Evolutionary conservation across 2,329 filamentous ascomycete species (phyloP).

Genomic region (Plenodomus tracheiphilus): DNA sequence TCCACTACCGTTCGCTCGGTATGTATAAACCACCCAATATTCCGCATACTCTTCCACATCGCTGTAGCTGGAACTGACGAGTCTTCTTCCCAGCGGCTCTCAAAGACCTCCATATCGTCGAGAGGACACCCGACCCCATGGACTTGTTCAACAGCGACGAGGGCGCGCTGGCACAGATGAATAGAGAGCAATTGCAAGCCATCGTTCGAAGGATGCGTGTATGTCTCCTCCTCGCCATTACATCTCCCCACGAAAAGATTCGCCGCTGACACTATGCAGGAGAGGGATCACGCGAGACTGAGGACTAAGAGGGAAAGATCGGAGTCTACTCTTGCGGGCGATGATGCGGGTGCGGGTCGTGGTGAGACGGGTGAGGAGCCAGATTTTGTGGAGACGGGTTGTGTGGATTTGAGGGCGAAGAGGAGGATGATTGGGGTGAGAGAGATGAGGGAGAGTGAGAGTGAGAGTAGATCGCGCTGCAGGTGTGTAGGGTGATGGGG

Average conservation of each 20-base stretch:
- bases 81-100: conserved; percentile 15
- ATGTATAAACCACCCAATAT: background rate
- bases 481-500: background rate
- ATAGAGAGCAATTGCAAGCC: conserved; percentile 8
- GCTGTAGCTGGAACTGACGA: background rate
- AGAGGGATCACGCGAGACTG: background rate
- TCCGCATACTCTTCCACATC: too few relatives aligned
- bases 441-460: background rate
- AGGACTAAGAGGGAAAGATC: background rate
- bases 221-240: background rate
- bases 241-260: background rate
- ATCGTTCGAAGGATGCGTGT: conserved; percentile 6
- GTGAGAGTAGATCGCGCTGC: background rate
- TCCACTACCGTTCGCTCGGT: conserved; percentile 24
- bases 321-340: background rate
- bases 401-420: background rate
- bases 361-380: background rate
- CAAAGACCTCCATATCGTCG: conserved; percentile 36
- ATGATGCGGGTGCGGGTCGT: background rate
- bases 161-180: conserved; percentile 3
- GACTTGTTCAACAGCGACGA: conserved; percentile 7
- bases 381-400: background rate
- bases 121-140: conserved; percentile 22
- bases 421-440: background rate
- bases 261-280: background rate